Conservation (phyloP, 2,329 filamentous ascomycete genomes). For the Colletotrichum ledebouriae region DNA sequence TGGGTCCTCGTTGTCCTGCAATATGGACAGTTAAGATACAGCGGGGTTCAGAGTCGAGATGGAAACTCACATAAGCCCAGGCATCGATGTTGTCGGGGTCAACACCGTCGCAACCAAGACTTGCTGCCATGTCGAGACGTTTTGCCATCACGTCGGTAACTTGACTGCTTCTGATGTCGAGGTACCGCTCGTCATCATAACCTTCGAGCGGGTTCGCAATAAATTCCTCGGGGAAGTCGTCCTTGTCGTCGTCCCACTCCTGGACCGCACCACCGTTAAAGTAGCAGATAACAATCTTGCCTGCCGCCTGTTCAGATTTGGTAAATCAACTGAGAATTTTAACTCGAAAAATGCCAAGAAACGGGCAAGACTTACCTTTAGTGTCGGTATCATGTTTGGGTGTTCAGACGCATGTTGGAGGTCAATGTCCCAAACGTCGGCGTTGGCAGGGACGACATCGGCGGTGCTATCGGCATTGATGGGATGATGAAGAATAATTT, state of each 20-base stretch:
- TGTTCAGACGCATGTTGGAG: slow-evolving; percentile 47
- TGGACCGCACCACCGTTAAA: slow-evolving; percentile 52
- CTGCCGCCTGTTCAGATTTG: slow-evolving; percentile 32
- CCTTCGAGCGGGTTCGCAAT: slow-evolving; percentile 46
- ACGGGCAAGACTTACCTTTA: slow-evolving; percentile 45
- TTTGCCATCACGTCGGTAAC: slow-evolving; percentile 47
- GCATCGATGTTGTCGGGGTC: slow-evolving; percentile 54
- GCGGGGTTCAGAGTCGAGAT: neutral
- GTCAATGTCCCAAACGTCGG: slow-evolving; percentile 51
- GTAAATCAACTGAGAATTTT: no score
- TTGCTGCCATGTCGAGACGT: slow-evolving; percentile 47
- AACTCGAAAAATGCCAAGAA: no score
- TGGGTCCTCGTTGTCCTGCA: slow-evolving; percentile 45
- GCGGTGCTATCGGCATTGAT: slow-evolving; percentile 47
- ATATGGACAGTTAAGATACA: slow-evolving; percentile 9
- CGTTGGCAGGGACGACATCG: slow-evolving; percentile 47
- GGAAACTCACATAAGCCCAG: slow-evolving; percentile 44
- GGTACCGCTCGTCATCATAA: slow-evolving; percentile 49
- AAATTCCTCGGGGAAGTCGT: slow-evolving; percentile 45
- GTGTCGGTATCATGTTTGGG: slow-evolving; percentile 47
- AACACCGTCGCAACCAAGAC: slow-evolving; percentile 51
- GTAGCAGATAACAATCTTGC: slow-evolving; percentile 52
- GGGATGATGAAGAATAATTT: slow-evolving; percentile 50
- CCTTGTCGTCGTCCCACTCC: slow-evolving; percentile 45
- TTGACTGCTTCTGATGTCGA: slow-evolving; percentile 46